Evolutionary conservation across 495 filamentous ascomycete species (phyloP).

Genomic region (Acidomyces sp.): DNA sequence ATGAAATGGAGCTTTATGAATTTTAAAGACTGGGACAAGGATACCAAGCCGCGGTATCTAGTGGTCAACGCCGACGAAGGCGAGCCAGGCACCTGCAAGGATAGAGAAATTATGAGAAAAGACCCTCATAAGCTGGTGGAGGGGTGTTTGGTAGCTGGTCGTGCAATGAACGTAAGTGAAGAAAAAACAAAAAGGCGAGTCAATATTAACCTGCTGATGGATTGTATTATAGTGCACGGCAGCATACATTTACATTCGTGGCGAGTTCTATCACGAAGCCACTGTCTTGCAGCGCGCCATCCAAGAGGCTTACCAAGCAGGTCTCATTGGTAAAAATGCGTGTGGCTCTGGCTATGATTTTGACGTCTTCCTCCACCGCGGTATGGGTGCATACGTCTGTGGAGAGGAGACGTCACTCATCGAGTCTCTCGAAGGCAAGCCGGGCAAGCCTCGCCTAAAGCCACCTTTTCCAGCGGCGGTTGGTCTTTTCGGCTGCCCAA

Average conservation of each 20-base stretch:
- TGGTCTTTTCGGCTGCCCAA: constrained; percentile 93
- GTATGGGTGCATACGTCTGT: constrained; percentile 94
- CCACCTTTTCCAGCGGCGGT: constrained; percentile 96
- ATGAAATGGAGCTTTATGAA: constrained; percentile 99
- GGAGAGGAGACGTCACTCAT: constrained; percentile 97
- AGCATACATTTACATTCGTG: constrained; percentile 98
- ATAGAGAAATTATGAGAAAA: constrained; percentile 99
- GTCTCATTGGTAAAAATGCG: constrained; percentile 93
- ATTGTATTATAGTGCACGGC: constrained; percentile 95
- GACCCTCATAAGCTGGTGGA: constrained; percentile 97
- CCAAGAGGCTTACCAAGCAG: constrained; percentile 89
- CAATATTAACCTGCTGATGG: constrained; percentile 30
- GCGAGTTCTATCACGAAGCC: constrained; percentile 96
- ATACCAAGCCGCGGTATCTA: constrained; percentile 85
- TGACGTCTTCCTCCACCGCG: constrained; percentile 90
- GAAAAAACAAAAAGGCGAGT: too few species aligned
- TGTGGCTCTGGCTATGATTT: constrained; percentile 96
- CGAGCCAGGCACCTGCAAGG: constrained; percentile 97
- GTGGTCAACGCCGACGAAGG: constrained; percentile 98
- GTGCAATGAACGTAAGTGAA: constrained; percentile 17
- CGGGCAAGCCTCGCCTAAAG: constrained; percentile 95
- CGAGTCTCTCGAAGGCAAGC: constrained; percentile 95
- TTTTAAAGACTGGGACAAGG: constrained; percentile 98
- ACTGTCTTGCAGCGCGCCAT: constrained; percentile 87
- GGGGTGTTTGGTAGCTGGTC: constrained; percentile 86